Percentiles rank a stretch among this genome's conserved stretches.
Evolutionary conservation across 176 grass and related monocot genomes (phyloP).

Genomic region (Eleusine indica): DNA sequence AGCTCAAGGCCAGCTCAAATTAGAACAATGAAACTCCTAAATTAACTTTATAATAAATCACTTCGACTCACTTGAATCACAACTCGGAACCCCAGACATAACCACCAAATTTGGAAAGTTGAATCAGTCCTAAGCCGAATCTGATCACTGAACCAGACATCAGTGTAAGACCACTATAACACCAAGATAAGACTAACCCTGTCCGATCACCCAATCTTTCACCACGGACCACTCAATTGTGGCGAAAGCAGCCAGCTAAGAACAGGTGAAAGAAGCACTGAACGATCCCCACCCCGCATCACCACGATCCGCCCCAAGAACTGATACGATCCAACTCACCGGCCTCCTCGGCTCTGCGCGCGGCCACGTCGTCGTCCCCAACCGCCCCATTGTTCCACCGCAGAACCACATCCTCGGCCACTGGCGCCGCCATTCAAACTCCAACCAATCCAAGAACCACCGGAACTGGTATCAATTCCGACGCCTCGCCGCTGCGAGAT

Average conservation of each 20-base stretch:
- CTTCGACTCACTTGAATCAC: neutral
- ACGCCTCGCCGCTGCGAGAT: neutral
- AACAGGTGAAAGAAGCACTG: neutral
- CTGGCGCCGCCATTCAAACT: neutral
- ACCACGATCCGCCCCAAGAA: slow-evolving; percentile 20
- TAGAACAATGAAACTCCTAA: neutral
- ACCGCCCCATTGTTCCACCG: slow-evolving; percentile 10
- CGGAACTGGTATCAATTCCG: neutral
- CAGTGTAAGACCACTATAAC: neutral
- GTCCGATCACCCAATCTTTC: neutral
- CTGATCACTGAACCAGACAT: slow-evolving; percentile 1
- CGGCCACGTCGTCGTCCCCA: slow-evolving; percentile 41
- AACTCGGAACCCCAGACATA: neutral
- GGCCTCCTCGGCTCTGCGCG: slow-evolving; percentile 62
- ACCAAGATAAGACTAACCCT: neutral
- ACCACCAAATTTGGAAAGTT: slow-evolving; percentile 14
- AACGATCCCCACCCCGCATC: neutral
- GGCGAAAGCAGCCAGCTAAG: neutral
- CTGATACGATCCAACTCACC: slow-evolving; percentile 37
- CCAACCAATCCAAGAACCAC: neutral
- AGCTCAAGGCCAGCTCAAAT: slow-evolving; percentile 31
- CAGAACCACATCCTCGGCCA: slow-evolving; percentile 3
- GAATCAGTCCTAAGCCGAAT: neutral
- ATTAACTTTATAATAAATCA: neutral
- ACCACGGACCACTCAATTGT: neutral